phyloP scores from a whole-genome alignment of 2,329 filamentous ascomycete species.

The Pseudogymnoascus sp. region DNA sequence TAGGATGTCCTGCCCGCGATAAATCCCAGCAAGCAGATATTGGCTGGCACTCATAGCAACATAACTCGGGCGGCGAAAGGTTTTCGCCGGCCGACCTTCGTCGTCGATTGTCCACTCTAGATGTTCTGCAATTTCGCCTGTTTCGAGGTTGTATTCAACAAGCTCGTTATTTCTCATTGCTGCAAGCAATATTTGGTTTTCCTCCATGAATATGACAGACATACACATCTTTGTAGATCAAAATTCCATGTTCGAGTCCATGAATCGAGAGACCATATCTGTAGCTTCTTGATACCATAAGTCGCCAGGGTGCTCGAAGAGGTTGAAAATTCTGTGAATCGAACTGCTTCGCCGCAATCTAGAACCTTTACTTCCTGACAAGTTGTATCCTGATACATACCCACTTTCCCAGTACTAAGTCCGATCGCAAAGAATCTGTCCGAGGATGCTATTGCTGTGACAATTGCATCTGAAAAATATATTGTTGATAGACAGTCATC shows the following conservation, averaged over 20 bases:
- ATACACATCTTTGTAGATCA: neutral
- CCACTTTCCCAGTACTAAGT: slow-evolving; percentile 19
- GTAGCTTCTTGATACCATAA: neutral
- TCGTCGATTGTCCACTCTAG: neutral
- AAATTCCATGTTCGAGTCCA: neutral
- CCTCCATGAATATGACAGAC: neutral
- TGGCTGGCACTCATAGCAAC: neutral
- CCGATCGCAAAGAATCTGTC: slow-evolving; percentile 23
- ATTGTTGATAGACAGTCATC: slow-evolving; percentile 22
- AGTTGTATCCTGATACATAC: slow-evolving; percentile 20
- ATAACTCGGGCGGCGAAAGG: neutral
- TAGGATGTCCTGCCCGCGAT: neutral
- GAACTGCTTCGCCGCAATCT: slow-evolving; percentile 8
- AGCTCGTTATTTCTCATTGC: neutral
- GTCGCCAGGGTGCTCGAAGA: neutral
- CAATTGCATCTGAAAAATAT: slow-evolving; percentile 11
- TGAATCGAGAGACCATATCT: neutral
- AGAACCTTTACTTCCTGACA: slow-evolving; percentile 23
- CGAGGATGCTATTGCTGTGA: slow-evolving; percentile 16
- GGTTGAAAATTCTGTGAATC: neutral
- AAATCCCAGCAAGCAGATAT: neutral
- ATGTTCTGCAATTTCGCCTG: neutral
- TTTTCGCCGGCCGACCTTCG: neutral
- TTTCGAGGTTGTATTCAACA: neutral
- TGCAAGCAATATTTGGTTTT: neutral